Conservation (phyloP, 176 grass and related monocot genomes). For the Oryza longistaminata region DNA sequence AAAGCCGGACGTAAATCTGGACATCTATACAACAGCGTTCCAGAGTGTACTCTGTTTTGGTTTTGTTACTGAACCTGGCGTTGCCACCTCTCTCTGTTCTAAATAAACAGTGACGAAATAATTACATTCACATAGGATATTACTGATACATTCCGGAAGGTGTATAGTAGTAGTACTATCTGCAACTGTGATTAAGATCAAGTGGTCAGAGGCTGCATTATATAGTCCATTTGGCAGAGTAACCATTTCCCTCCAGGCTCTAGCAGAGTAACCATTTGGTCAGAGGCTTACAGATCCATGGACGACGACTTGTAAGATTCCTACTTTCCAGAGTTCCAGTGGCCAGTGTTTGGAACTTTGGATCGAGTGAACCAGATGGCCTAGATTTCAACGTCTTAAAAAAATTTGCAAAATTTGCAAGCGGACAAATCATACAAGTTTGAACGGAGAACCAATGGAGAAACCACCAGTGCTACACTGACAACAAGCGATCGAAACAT, state of each 20-base stretch:
- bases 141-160: conserved; percentile 5
- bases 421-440: not conserved
- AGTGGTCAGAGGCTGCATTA: not conserved
- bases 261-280: no score
- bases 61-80: no score
- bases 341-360: not conserved
- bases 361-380: not conserved
- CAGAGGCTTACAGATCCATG: not conserved
- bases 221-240: not conserved
- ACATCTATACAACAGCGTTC: no score
- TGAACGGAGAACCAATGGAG: not conserved
- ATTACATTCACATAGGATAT: not conserved
- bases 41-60: no score
- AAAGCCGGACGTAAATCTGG: no score
- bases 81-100: no score
- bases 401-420: not conserved
- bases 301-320: not conserved
- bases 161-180: not conserved
- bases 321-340: not conserved
- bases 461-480: conserved; percentile 6
- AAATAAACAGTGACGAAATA: not conserved
- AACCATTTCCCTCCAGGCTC: not conserved
- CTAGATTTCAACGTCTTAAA: not conserved
- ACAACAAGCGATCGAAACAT: not conserved
- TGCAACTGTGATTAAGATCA: not conserved